phyloP scores from a whole-genome alignment of 225 moss, liverwort and hornwort genomes.

The Anthoceros angustus region DNA sequence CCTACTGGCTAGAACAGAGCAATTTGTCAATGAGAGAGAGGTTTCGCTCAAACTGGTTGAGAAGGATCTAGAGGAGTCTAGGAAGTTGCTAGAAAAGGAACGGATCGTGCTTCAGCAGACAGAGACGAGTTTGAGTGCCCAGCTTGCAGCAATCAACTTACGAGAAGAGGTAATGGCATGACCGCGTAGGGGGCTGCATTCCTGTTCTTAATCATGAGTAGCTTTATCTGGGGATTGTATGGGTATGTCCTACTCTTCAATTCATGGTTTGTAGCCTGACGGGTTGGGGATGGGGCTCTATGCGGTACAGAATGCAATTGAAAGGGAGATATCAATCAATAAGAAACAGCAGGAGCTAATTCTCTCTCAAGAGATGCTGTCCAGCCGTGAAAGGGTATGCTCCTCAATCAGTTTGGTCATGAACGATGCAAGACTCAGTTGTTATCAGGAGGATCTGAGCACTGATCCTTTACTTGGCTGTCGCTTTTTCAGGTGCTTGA shows the following conservation, averaged over 20 bases:
- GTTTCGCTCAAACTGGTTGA: constrained; percentile 35
- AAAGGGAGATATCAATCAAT: constrained; percentile 38
- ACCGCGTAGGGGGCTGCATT: too few relatives aligned
- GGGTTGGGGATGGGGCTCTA: neutral
- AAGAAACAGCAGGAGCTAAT: constrained; percentile 60
- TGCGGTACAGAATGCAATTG: constrained; percentile 24
- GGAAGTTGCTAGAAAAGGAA: constrained; percentile 43
- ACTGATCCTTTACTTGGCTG: neutral
- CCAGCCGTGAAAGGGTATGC: constrained; percentile 37
- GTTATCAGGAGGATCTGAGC: neutral
- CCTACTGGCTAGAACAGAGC: constrained; percentile 70
- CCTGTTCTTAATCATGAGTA: too few relatives aligned
- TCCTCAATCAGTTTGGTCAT: neutral
- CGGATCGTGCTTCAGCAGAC: constrained; percentile 39
- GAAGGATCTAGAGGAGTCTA: constrained; percentile 42
- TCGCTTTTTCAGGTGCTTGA: constrained; percentile 40
- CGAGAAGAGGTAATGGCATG: constrained; percentile 46
- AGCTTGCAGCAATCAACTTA: constrained; percentile 30
- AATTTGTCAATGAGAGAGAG: constrained; percentile 42
- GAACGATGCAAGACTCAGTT: neutral
- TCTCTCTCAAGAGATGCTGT: constrained; percentile 48
- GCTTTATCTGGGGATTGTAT: neutral
- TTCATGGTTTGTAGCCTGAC: neutral
- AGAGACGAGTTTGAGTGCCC: constrained; percentile 43
- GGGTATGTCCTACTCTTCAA: neutral